Evolutionary conservation across 768 basidiomycete genomes (phyloP), one percentile per base, ranked within the genome.

Genomic region (Tricholoma saponaceum): DNA sequence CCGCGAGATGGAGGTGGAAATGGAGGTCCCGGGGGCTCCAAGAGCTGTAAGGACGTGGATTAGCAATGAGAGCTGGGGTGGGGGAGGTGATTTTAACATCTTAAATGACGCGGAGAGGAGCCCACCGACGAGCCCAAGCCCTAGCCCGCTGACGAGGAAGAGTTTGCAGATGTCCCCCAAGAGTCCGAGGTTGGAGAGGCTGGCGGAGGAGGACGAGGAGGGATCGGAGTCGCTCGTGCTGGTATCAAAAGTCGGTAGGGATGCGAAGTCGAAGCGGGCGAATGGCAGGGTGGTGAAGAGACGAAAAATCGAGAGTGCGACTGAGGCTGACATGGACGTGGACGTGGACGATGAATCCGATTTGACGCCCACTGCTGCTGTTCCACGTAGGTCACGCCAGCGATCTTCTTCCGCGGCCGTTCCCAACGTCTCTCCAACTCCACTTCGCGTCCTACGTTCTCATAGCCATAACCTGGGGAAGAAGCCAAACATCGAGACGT

Each of bases 101-200:
- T 51, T 51, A 32, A 52, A 51, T 12, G 58, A 62, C 22, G 60
- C 62, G 52, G 26, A 64, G 20, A 61, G 60, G 9, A 71, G 71
- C 22, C 73, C 75, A 13, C 72, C 75, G 0, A 68, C 69, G 9
- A 77, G 76, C 54, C 76, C 76, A 1, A 58, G 77, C 51, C 71
- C 71, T 13, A 66, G 66, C 57, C 67, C 70, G 14, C 66, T 63
- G 32, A 65, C 62, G 49, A 65, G 64, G 20, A 33, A 57, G 18
- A 58, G 53, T 32, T 54, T 63, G 22, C 52, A 57, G 14, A 54
- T 55, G 10, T 64, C 64, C 7, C 52, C 66, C 12, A 51, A 67
- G 18, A 68, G 66, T 41, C 66, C 70, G 3, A 65, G 64, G 18
- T 69, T 75, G 16, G 66, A 60, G 32, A 60, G 63, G 52, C 61